These are phyloP conservation scores for Novymonas esmeraldas DNA, from an alignment of 208 protist genomes.

Conservation along the genomic window DNA sequence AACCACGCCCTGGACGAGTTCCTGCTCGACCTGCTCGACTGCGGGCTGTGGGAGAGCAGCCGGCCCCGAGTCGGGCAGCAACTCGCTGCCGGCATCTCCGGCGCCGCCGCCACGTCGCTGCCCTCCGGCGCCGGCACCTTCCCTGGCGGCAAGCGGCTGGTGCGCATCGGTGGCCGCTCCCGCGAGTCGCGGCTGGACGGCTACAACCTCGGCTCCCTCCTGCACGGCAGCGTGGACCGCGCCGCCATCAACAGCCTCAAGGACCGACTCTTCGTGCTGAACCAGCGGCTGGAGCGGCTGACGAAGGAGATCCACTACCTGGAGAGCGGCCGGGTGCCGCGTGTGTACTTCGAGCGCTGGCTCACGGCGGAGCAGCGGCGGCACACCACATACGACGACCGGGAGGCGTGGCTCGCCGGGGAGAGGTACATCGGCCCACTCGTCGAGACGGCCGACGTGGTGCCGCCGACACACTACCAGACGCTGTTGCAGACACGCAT, in stretches of 20 bases:
- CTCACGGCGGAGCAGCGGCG: conserved; percentile 80
- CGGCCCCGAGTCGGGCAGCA: conserved; percentile 43
- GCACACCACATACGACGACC: conserved; percentile 81
- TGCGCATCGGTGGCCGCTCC: conserved; percentile 90
- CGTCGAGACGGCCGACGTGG: conserved; percentile 7
- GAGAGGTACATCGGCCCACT: conserved; percentile 59
- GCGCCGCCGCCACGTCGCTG: not conserved
- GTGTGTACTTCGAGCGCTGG: conserved; percentile 84
- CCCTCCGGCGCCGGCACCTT: conserved; percentile 47
- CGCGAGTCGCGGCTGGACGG: conserved; percentile 66
- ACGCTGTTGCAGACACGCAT: conserved; percentile 53
- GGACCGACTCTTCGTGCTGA: conserved; percentile 75
- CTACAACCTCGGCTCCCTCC: conserved; percentile 76
- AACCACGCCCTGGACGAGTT: conserved; percentile 97
- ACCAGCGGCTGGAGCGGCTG: conserved; percentile 77
- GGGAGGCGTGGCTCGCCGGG: conserved; percentile 80
- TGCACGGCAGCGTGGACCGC: conserved; percentile 65
- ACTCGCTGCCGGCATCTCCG: conserved; percentile 17
- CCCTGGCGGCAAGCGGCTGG: conserved; percentile 70
- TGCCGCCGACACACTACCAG: conserved; percentile 40
- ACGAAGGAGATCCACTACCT: conserved; percentile 87
- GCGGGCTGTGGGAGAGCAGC: conserved; percentile 68
- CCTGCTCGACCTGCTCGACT: conserved; percentile 80
- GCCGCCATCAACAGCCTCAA: conserved; percentile 72
- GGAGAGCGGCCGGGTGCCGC: conserved; percentile 79